Percentiles rank a stretch among this genome's conserved stretches.
Evolutionary conservation across 176 grass and related monocot species (phyloP).

Genomic region (Hyparrhenia diplandra): DNA sequence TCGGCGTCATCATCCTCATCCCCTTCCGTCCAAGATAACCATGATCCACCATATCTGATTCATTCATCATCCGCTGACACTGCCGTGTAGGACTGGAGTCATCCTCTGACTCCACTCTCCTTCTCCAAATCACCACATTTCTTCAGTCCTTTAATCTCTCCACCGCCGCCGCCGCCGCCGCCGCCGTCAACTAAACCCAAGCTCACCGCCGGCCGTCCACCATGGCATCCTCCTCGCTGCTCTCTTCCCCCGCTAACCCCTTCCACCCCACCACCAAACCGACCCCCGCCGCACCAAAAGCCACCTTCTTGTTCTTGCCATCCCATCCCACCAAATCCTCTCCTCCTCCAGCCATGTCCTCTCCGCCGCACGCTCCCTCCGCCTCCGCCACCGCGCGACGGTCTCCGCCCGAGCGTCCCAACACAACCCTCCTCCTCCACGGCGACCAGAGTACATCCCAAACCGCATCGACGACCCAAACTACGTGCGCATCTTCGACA

Average conservation of each 20-base stretch:
- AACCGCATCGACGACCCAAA: constrained; percentile 64
- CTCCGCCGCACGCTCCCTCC: neutral
- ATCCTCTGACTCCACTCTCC: no score
- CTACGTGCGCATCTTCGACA: constrained; percentile 93
- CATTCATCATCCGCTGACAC: no score
- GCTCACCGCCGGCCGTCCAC: neutral
- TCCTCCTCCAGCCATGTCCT: neutral
- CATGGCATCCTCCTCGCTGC: constrained; percentile 52
- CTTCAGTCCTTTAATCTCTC: neutral
- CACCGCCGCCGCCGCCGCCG: no score
- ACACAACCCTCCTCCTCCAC: neutral
- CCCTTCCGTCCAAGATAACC: no score
- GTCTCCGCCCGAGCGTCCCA: neutral
- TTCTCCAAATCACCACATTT: neutral
- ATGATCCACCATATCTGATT: no score
- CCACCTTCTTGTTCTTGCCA: neutral
- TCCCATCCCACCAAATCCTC: neutral
- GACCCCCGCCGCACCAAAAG: neutral
- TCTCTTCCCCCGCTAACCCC: constrained; percentile 28
- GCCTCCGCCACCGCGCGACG: neutral
- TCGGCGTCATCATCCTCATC: no score
- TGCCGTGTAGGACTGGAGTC: no score
- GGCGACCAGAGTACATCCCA: constrained; percentile 43
- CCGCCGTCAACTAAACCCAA: neutral
- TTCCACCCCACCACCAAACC: neutral